These are phyloP conservation scores for Nigrospora oryzae DNA, from an alignment of 2,329 filamentous ascomycete genomes.

Conservation along the genomic window DNA sequence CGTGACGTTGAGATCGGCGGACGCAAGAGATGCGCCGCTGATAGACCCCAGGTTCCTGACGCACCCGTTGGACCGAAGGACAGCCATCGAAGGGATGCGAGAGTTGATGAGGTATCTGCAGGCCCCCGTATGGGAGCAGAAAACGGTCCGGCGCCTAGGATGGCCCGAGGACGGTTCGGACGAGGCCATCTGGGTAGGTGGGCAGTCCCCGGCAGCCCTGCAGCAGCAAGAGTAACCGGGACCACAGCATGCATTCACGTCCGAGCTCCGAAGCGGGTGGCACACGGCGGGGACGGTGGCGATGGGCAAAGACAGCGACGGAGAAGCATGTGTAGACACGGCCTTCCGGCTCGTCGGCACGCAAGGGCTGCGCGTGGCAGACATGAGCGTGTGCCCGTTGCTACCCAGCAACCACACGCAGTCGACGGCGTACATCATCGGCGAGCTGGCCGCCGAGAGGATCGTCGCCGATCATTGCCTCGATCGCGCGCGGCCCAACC, in stretches of 20 bases:
- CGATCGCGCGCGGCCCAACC: background rate
- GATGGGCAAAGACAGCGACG: conserved; percentile 7
- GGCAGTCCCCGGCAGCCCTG: too few relatives aligned
- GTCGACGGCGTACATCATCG: conserved; percentile 35
- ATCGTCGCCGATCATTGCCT: conserved; percentile 7
- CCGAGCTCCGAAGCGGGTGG: conserved; percentile 8
- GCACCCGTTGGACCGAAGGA: conserved; percentile 10
- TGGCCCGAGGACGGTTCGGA: conserved; percentile 9
- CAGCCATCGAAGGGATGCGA: conserved; percentile 8
- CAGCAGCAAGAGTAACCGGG: conserved; percentile 8
- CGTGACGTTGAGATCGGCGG: conserved; percentile 10
- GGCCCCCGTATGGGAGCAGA: conserved; percentile 6
- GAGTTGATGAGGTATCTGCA: conserved; percentile 7
- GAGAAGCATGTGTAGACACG: conserved; percentile 8
- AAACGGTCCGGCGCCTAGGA: conserved; percentile 3
- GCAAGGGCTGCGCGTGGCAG: conserved; percentile 8
- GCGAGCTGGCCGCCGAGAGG: conserved; percentile 30
- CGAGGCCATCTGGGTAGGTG: conserved; percentile 10
- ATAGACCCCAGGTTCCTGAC: conserved; percentile 12
- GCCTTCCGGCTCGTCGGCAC: conserved; percentile 9
- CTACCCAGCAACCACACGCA: conserved; percentile 26
- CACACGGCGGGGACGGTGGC: conserved; percentile 10
- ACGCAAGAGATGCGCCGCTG: conserved; percentile 11
- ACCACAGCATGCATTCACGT: conserved; percentile 16
- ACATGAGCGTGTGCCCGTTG: conserved; percentile 11